A percentile compares a stretch with the other conserved stretches of the same genome.
These are phyloP conservation scores for Boletus huronensis DNA, from an alignment of 768 basidiomycete species.

Conservation along the genomic window DNA sequence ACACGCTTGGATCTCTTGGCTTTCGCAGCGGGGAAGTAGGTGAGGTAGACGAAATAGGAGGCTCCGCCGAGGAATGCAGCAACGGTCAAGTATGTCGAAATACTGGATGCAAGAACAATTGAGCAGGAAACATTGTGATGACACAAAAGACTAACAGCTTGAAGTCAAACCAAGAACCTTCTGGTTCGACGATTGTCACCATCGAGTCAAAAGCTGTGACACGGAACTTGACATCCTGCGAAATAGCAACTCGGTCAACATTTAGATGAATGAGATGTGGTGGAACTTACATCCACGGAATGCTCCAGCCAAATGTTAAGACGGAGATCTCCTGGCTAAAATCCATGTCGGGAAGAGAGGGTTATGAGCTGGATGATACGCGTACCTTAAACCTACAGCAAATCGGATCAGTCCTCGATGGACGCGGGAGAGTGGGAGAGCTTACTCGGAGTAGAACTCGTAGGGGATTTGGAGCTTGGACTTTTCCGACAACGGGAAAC, in stretches of 20 bases:
- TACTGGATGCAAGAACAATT: constrained; percentile 28
- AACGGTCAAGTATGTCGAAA: constrained; percentile 72
- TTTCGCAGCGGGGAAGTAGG: constrained; percentile 64
- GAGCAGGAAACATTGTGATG: not conserved
- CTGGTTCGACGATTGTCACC: constrained; percentile 78
- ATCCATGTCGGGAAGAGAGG: constrained; percentile 4
- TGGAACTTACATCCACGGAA: constrained; percentile 49
- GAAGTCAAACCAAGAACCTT: constrained; percentile 71
- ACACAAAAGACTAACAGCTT: constrained; percentile 58
- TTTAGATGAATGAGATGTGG: not conserved
- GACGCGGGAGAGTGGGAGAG: constrained; percentile 5
- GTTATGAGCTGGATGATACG: not conserved
- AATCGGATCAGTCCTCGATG: constrained; percentile 3
- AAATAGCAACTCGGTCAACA: not conserved
- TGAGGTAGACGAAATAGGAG: constrained; percentile 60
- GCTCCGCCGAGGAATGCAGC: constrained; percentile 58
- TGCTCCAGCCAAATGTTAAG: constrained; percentile 79
- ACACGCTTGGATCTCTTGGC: constrained; percentile 46
- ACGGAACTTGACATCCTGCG: constrained; percentile 55
- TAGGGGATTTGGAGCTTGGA: constrained; percentile 67
- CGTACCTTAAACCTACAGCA: constrained; percentile 57
- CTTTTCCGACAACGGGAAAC: constrained; percentile 49
- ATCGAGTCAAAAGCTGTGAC: constrained; percentile 71
- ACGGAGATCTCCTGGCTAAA: constrained; percentile 70
- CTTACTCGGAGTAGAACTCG: constrained; percentile 79